Percentiles rank a stretch among this genome's conserved stretches.
These are phyloP conservation scores for Pyrenochaeta sp. DNA, from an alignment of 2,329 filamentous ascomycete species.

Conservation along the genomic window DNA sequence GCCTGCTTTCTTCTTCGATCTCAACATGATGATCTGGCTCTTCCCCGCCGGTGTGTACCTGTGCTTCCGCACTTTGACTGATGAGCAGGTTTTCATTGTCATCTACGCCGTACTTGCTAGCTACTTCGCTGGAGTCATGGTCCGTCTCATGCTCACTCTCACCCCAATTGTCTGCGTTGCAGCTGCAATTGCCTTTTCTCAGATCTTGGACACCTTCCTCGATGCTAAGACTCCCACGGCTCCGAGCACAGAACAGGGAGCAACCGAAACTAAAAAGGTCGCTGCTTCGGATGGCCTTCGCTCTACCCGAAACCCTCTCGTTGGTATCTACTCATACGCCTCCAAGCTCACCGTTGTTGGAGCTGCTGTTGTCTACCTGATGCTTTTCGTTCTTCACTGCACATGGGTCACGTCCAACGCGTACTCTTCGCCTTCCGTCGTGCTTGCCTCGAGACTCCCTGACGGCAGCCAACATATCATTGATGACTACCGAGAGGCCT, in stretches of 20 bases:
- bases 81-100: constrained; percentile 97
- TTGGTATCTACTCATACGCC: constrained; percentile 82
- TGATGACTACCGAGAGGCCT: constrained; percentile 98
- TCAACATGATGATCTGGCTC: constrained; percentile 98
- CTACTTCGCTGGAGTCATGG: constrained; percentile 99
- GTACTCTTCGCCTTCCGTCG: constrained; percentile 97
- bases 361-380: constrained; percentile 77
- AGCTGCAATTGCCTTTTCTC: constrained; percentile 85
- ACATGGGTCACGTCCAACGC: constrained; percentile 99
- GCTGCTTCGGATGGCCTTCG: constrained; percentile 70
- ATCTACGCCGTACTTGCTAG: constrained; percentile 96
- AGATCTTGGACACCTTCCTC: constrained; percentile 87
- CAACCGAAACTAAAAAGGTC: constrained; percentile 41
- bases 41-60: constrained; percentile 99
- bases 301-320: constrained; percentile 72
- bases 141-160: constrained; percentile 95
- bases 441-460: constrained; percentile 87
- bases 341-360: constrained; percentile 82
- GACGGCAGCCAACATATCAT: constrained; percentile 98
- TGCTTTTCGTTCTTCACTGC: constrained; percentile 96
- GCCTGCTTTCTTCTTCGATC: constrained; percentile 99
- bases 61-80: constrained; percentile 91
- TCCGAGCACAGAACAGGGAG: constrained; percentile 56
- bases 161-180: constrained; percentile 96
- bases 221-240: constrained; percentile 67